Evolutionary conservation across 2,329 filamentous ascomycete species (phyloP).

Genomic region (Proliferodiscus dingleyae): DNA sequence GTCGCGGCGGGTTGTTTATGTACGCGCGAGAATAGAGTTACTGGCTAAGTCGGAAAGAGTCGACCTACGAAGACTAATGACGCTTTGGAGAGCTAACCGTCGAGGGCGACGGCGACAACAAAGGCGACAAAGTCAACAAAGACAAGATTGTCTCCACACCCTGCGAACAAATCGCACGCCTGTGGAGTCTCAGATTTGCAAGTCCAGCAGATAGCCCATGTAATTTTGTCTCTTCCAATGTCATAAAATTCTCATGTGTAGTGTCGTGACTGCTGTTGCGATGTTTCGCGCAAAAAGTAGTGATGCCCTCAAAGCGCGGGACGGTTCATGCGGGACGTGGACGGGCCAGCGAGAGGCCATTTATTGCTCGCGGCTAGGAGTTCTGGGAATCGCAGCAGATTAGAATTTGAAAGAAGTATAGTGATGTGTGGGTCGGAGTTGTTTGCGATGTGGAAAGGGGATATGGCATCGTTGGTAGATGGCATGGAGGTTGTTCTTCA

Average conservation of each 20-base stretch:
- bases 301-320: conserved; percentile 15
- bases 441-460: not conserved
- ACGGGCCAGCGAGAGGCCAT: conserved; percentile 20
- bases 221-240: conserved; percentile 4
- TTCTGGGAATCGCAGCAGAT: conserved; percentile 10
- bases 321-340: conserved; percentile 12
- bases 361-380: conserved; percentile 14
- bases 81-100: no score
- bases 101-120: not conserved
- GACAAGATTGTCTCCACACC: not conserved
- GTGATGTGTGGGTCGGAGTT: conserved; percentile 3
- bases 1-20: no score
- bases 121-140: no score
- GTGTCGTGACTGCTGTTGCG: conserved; percentile 3
- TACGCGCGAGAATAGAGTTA: no score
- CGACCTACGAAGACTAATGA: no score
- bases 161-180: conserved; percentile 3
- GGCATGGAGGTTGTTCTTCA: conserved; percentile 2
- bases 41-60: no score
- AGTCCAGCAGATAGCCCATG: conserved; percentile 1
- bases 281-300: conserved; percentile 14
- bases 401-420: conserved; percentile 12
- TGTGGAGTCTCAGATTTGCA: not conserved
- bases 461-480: not conserved
- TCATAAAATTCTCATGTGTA: conserved; percentile 8